A percentile compares a stretch with the other conserved stretches of the same genome.
Conservation (phyloP, 2,329 filamentous ascomycete genomes). For the Rhynchosporium agropyri region DNA sequence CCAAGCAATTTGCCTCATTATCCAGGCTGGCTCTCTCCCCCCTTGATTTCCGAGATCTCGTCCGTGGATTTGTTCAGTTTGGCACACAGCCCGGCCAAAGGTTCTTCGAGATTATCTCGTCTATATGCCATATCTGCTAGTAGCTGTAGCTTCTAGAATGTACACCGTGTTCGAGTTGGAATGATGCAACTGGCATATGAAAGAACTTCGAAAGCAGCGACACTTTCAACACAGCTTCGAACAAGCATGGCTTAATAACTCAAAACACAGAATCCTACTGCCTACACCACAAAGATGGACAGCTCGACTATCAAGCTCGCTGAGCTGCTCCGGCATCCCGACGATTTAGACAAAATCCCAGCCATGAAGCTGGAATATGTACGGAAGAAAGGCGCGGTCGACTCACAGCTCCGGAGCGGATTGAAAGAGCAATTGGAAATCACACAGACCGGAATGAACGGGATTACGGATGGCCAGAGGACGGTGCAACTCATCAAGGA, state of each 20-base stretch:
- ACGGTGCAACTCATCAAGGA: slow-evolving; percentile 93
- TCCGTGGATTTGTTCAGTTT: too few relatives aligned
- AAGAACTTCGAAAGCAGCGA: slow-evolving; percentile 18
- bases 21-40: too few relatives aligned
- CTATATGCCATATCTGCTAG: too few relatives aligned
- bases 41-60: too few relatives aligned
- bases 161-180: too few relatives aligned
- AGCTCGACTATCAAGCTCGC: slow-evolving; percentile 65
- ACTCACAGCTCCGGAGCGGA: slow-evolving; percentile 85
- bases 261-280: slow-evolving; percentile 17
- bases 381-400: slow-evolving; percentile 90
- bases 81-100: too few relatives aligned
- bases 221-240: slow-evolving; percentile 19
- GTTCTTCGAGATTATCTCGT: too few relatives aligned
- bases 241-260: slow-evolving; percentile 32
- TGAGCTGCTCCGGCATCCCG: slow-evolving; percentile 90
- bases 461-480: slow-evolving; percentile 86
- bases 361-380: slow-evolving; percentile 88
- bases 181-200: too few relatives aligned
- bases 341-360: slow-evolving; percentile 95
- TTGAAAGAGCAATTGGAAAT: slow-evolving; percentile 92
- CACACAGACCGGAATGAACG: slow-evolving; percentile 89
- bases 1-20: too few relatives aligned
- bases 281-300: slow-evolving; percentile 40
- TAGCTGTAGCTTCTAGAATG: too few relatives aligned